Base-by-base conservation (phyloP, 2,329 filamentous ascomycete species). In the Colletotrichum horii region DNA sequence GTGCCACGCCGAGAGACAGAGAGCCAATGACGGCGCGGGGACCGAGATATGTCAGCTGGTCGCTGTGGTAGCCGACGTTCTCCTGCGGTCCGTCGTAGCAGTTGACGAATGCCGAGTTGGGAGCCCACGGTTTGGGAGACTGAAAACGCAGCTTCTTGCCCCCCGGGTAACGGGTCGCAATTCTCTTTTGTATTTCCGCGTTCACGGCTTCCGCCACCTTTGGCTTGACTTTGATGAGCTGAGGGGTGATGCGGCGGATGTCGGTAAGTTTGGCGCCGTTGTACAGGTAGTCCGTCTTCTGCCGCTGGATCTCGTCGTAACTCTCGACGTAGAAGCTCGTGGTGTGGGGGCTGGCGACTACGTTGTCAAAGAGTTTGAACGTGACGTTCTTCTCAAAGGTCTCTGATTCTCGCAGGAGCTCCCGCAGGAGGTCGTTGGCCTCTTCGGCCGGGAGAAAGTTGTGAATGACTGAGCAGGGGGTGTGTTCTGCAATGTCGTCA, bases 101-200 rank as follows among this genome's bases (percentile, higher is more conserved):
- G 83, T 99, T 99, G 19, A 98, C 96, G 81, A 98, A 96, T 0
- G 96, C 95, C 0, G 95, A 95, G 81, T 98, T 98, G 12, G 96
- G 95, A 11, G 87, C 87, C 96, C 96, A 98, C 1, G 89, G 85
- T 0, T 90, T 84, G 0, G 95, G 90, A 0, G 93, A 94, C 81
- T 98, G 96, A 79, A 94, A 93, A 79, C 89, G 93, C 32, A 98
- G 89, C 83, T 96, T 98, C 82, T 91, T 88, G 15, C 93, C 92
- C 22, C 86, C 87, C 0, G 94, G 93, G 76, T 97, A 95, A 70
- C 89, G 89, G 4, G 90, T 88, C 64, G 86, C 86, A 76, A 96
- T 97, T 9, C 96, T 92, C 8, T 89, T 87, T 70, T 90, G 85
- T n/a, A 98, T 93, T 82, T 97, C 94, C 3, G 84, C 80, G 79